phyloP scores from a whole-genome alignment of 345 rosid genomes.

The Schrenkiella parvula region DNA sequence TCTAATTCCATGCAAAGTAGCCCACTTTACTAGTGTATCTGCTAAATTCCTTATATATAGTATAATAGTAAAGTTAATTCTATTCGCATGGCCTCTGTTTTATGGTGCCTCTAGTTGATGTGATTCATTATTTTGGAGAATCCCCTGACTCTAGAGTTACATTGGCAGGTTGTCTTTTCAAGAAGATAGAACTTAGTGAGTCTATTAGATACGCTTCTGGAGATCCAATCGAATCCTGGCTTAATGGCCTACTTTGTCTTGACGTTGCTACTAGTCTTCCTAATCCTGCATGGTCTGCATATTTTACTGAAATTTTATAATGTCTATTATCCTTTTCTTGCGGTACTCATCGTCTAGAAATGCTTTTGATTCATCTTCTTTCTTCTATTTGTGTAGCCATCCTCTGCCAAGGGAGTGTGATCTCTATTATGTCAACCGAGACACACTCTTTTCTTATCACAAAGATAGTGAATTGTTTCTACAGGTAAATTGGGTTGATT shows the following conservation, averaged over 20 bases:
- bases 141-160: slow-evolving; percentile 5
- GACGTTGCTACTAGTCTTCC: slow-evolving; percentile 76
- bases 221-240: slow-evolving; percentile 99
- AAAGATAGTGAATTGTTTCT: slow-evolving; percentile 87
- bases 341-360: not conserved
- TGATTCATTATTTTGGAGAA: not conserved
- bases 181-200: slow-evolving; percentile 86
- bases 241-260: slow-evolving; percentile 80
- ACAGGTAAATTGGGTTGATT: slow-evolving; percentile 46
- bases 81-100: not conserved
- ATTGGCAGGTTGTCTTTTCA: slow-evolving; percentile 70
- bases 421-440: slow-evolving; percentile 86
- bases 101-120: not conserved
- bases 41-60: not conserved
- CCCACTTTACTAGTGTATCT: not conserved
- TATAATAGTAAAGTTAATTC: not conserved
- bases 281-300: slow-evolving; percentile 36
- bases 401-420: slow-evolving; percentile 83
- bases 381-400: slow-evolving; percentile 44
- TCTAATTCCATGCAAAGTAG: not conserved
- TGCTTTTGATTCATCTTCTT: not conserved
- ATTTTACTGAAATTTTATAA: not conserved
- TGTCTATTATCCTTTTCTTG: not conserved
- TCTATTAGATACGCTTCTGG: slow-evolving; percentile 90
- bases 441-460: slow-evolving; percentile 92